These are phyloP conservation scores for Trichoderma breve DNA, from an alignment of 2,329 filamentous ascomycete genomes.

Conservation along the genomic window DNA sequence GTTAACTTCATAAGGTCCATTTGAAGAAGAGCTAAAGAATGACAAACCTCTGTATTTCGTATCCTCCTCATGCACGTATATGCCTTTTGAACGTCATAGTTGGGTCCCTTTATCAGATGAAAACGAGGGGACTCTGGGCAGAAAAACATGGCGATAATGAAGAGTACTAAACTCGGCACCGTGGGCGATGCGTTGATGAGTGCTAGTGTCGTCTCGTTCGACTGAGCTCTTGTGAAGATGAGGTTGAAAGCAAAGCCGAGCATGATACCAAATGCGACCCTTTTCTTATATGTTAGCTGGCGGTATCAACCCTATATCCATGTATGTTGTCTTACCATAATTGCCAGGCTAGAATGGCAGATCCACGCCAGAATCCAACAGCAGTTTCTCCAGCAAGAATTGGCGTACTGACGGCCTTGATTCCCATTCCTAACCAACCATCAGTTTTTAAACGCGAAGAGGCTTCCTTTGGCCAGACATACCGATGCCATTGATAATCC, in stretches of 20 bases:
- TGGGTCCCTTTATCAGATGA: conserved; percentile 39
- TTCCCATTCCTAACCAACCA: conserved; percentile 41
- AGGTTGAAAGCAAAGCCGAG: conserved; percentile 38
- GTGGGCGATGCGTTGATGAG: conserved; percentile 41
- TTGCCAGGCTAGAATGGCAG: conserved; percentile 48
- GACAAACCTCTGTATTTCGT: conserved; percentile 36
- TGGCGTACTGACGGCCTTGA: conserved; percentile 49
- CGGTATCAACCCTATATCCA: not conserved
- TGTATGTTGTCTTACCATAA: conserved; percentile 33
- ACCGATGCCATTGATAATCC: conserved; percentile 42
- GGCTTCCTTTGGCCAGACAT: conserved; percentile 17
- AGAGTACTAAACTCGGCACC: conserved; percentile 37
- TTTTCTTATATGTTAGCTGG: conserved; percentile 20
- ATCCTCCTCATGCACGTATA: conserved; percentile 37
- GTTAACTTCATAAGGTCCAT: not conserved
- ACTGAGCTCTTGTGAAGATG: conserved; percentile 32
- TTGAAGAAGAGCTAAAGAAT: not conserved
- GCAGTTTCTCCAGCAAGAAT: conserved; percentile 48
- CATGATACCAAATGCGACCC: conserved; percentile 39
- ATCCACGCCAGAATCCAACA: conserved; percentile 47
- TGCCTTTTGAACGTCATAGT: conserved; percentile 38
- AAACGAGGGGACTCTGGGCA: conserved; percentile 45
- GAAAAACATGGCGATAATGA: conserved; percentile 36
- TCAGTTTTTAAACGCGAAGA: conserved; percentile 19
- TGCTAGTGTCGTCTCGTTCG: conserved; percentile 23